Percentiles rank a stretch among this genome's conserved stretches.
These are phyloP conservation scores for Aureobasidium sp. DNA, from an alignment of 2,329 filamentous ascomycete genomes.

Conservation along the genomic window DNA sequence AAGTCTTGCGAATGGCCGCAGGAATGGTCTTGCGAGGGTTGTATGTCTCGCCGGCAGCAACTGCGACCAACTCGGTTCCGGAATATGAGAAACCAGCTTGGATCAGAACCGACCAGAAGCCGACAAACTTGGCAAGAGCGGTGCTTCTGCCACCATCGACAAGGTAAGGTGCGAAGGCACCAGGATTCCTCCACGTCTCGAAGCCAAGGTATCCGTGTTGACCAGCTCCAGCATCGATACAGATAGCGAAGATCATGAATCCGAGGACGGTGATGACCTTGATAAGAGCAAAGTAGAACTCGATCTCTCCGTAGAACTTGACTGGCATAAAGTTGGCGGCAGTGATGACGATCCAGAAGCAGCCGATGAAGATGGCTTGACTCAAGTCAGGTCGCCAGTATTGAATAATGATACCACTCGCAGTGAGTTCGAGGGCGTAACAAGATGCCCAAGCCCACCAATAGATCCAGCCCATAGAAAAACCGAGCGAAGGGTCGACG, in stretches of 20 bases:
- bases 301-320: slow-evolving; percentile 43
- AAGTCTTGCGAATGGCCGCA: slow-evolving; percentile 27
- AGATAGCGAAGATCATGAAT: slow-evolving; percentile 32
- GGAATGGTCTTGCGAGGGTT: slow-evolving; percentile 42
- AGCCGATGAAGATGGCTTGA: slow-evolving; percentile 29
- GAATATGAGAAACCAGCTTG: slow-evolving; percentile 50
- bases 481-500: slow-evolving; percentile 36
- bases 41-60: slow-evolving; percentile 39
- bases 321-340: slow-evolving; percentile 43
- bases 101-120: slow-evolving; percentile 49
- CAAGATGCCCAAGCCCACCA: slow-evolving; percentile 35
- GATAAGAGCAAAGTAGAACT: slow-evolving; percentile 45
- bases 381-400: slow-evolving; percentile 34
- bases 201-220: slow-evolving; percentile 52
- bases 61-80: slow-evolving; percentile 46
- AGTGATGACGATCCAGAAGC: slow-evolving; percentile 30
- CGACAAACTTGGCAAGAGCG: slow-evolving; percentile 29
- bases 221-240: slow-evolving; percentile 34
- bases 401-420: slow-evolving; percentile 30
- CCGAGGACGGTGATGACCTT: slow-evolving; percentile 46
- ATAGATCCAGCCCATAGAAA: slow-evolving; percentile 41
- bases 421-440: slow-evolving; percentile 31
- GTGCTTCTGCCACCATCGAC: slow-evolving; percentile 18
- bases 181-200: slow-evolving; percentile 38
- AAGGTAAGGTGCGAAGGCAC: slow-evolving; percentile 31